Conservation (phyloP, 2,329 filamentous ascomycete genomes). For the Fusarium sp. region DNA sequence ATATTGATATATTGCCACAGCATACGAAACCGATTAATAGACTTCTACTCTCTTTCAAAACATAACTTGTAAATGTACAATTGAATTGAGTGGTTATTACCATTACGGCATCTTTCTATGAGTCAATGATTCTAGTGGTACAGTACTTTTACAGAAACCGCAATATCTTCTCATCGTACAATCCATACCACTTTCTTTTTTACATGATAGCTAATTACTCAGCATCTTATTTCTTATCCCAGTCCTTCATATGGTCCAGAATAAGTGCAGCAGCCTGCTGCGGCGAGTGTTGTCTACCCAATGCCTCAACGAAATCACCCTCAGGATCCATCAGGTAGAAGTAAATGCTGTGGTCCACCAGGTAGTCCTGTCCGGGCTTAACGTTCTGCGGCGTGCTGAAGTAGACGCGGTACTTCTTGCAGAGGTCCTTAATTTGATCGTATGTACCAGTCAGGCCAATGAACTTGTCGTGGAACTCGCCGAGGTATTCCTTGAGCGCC, state of each 20-base stretch:
- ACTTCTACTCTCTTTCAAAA: not conserved
- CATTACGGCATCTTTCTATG: constrained; percentile 42
- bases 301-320: constrained; percentile 96
- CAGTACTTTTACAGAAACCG: constrained; percentile 47
- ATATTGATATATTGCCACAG: not conserved
- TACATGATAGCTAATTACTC: constrained; percentile 1
- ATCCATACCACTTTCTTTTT: constrained; percentile 27
- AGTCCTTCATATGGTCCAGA: constrained; percentile 81
- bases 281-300: constrained; percentile 93
- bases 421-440: constrained; percentile 92
- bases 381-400: constrained; percentile 93
- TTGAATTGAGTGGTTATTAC: constrained; percentile 50
- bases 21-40: not conserved
- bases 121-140: constrained; percentile 41
- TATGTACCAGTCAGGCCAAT: constrained; percentile 93
- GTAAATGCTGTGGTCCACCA: constrained; percentile 99
- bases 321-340: constrained; percentile 99
- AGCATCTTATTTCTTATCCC: constrained; percentile 47
- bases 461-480: constrained; percentile 89
- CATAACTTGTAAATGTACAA: constrained; percentile 35
- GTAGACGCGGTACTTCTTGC: constrained; percentile 96
- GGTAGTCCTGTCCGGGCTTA: constrained; percentile 92
- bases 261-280: constrained; percentile 88
- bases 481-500: constrained; percentile 86
- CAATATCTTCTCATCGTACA: constrained; percentile 37